phyloP scores from a whole-genome alignment of 1,284 basidiomycete species.

The Kalmanozyma brasiliensis region DNA sequence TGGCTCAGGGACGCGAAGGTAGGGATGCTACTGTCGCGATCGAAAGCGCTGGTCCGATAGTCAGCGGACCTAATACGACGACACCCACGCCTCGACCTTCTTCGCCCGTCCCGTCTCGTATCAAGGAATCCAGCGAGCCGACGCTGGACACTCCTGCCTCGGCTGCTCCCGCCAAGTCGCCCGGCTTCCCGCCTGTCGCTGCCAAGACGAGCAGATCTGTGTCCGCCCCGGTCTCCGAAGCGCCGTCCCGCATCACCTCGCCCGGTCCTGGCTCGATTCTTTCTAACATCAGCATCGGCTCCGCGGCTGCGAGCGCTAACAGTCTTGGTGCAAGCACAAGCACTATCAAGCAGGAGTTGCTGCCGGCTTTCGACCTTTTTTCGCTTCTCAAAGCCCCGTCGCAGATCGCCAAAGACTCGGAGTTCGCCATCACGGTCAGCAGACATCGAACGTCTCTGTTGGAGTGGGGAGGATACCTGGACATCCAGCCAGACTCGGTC shows the following conservation, averaged over 20 bases:
- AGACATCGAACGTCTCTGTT: slow-evolving; percentile 39
- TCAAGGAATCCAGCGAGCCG: slow-evolving; percentile 2
- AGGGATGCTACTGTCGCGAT: slow-evolving; percentile 39
- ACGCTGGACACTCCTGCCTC: slow-evolving; percentile 2
- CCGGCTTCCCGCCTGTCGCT: slow-evolving; percentile 14
- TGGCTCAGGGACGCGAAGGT: slow-evolving; percentile 14
- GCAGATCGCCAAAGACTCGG: slow-evolving; percentile 45
- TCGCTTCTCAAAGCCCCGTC: slow-evolving; percentile 41
- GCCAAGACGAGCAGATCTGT: slow-evolving; percentile 19
- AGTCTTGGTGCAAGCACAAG: slow-evolving; percentile 14
- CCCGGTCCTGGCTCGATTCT: slow-evolving; percentile 33
- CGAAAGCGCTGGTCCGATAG: slow-evolving; percentile 19
- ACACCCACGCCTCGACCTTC: slow-evolving; percentile 44
- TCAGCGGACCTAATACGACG: slow-evolving; percentile 39
- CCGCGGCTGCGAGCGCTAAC: slow-evolving; percentile 7
- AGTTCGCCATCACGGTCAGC: slow-evolving; percentile 43
- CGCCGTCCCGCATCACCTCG: slow-evolving; percentile 34
- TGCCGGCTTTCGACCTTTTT: slow-evolving; percentile 40
- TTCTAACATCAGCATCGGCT: slow-evolving; percentile 13
- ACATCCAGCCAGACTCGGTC: slow-evolving; percentile 72
- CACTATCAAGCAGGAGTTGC: slow-evolving; percentile 21
- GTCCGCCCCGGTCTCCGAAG: slow-evolving; percentile 41
- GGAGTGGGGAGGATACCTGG: slow-evolving; percentile 50
- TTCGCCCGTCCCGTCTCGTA: slow-evolving; percentile 20
- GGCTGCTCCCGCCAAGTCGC: background rate